Base-by-base conservation (phyloP, 495 filamentous ascomycete genomes). In the Talaromyces adpressus region DNA sequence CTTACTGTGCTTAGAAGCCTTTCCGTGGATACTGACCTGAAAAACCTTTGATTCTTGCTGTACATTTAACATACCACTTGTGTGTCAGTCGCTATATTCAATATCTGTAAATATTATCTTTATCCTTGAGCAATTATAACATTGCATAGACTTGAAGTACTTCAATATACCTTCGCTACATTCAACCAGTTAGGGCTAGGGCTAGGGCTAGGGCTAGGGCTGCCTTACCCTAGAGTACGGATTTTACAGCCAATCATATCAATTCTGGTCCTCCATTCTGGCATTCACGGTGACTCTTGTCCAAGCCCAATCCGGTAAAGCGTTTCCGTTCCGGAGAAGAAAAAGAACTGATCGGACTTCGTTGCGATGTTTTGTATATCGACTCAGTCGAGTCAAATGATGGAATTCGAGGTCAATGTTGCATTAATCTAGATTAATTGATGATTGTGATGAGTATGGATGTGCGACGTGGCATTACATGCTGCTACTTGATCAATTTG, bases 1-100 rank as follows among this genome's bases (percentile, higher is more conserved):
- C 60, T 30, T 62, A 62, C 47, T 62, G 60, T 20, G 60, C 41
- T 32, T 61, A 61, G 41, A 22, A 30, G 16, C 11, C 22, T 59
- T 9, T 39, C 5, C 18, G 6, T 14, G 3, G 36, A 23, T 25
- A 2, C 16, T 8, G 12, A 16, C 8, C 23, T 29, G 6, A 7
- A 18, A 27, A 16, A 18, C 53, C 30, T 29, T 27, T 29, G 52
- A 6, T 25, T 54, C 20, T n/a, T 30, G 1, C 7, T 54, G 20
- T 23, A 30, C 39, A n/a, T 58, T 29, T 18, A 58, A 32, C 29
- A 58, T 8, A 18, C 29, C 14, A 36, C 32, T 36, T 36, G 1
- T 36, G 32, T 36, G 29, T 7, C 29, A 30, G 29, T 30, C 29
- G 29, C 29, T 30, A 30, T 11, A 36, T 1, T 11, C 8, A 3